phyloP scores from a whole-genome alignment of 176 grass and related monocot genomes.

The Oryza brachyantha region DNA sequence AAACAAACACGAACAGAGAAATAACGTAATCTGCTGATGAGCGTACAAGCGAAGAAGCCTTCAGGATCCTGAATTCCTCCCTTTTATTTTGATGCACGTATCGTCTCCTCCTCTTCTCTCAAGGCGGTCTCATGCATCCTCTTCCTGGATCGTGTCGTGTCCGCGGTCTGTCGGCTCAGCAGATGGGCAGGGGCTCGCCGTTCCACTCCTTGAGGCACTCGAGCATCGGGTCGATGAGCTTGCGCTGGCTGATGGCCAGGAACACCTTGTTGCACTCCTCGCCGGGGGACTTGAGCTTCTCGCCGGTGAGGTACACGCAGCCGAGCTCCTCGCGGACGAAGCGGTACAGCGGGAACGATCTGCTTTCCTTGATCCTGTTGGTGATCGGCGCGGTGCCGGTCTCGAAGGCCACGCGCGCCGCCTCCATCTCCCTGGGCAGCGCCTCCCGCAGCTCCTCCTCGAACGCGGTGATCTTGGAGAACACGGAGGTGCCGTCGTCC shows the following conservation, averaged over 20 bases:
- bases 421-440: slow-evolving; percentile 65
- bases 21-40: background rate
- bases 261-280: slow-evolving; percentile 84
- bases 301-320: slow-evolving; percentile 53
- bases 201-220: slow-evolving; percentile 81
- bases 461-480: slow-evolving; percentile 62
- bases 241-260: slow-evolving; percentile 53
- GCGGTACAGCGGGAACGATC: slow-evolving; percentile 63
- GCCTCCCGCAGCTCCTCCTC: slow-evolving; percentile 41
- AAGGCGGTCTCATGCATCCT: background rate
- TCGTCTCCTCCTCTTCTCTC: background rate
- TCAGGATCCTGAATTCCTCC: slow-evolving; percentile 24
- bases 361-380: slow-evolving; percentile 56
- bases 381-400: slow-evolving; percentile 39
- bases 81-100: slow-evolving; percentile 14
- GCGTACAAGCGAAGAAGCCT: slow-evolving; percentile 16
- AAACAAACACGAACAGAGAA: slow-evolving; percentile 1
- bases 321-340: slow-evolving; percentile 60
- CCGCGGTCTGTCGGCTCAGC: background rate
- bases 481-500: slow-evolving; percentile 39
- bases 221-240: slow-evolving; percentile 64
- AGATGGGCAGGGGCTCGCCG: slow-evolving; percentile 68
- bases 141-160: background rate
- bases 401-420: slow-evolving; percentile 42
- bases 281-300: slow-evolving; percentile 66